A percentile compares a stretch with the other conserved stretches of the same genome.
phyloP scores from a whole-genome alignment of 164 flowering plant species.

The Warburgia ugandensis region DNA sequence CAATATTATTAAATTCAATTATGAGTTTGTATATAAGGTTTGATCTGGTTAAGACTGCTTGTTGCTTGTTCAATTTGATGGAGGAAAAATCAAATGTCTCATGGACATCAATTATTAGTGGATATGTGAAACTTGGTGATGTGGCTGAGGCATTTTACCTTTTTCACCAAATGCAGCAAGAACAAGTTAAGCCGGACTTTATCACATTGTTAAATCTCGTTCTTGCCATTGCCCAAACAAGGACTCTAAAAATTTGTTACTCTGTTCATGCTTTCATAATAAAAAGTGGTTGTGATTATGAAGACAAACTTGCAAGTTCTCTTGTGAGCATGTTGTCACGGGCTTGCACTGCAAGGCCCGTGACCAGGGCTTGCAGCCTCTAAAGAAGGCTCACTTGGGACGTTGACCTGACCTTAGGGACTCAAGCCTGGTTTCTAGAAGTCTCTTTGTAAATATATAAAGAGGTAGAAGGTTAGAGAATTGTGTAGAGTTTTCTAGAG shows the following conservation, averaged over 20 bases:
- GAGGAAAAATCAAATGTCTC: constrained; percentile 23
- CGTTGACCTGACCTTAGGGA: too few relatives aligned
- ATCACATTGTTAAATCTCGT: constrained; percentile 19
- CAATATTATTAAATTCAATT: constrained; percentile 29
- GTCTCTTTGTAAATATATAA: too few relatives aligned
- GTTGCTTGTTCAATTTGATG: constrained; percentile 21
- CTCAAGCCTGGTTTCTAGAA: too few relatives aligned
- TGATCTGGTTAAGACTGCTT: constrained; percentile 17
- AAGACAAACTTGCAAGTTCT: constrained; percentile 19
- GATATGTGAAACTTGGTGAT: constrained; percentile 16
- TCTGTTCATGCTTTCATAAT: constrained; percentile 26
- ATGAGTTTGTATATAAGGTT: constrained; percentile 24
- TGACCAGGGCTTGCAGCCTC: too few relatives aligned
- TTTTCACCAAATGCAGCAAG: constrained; percentile 20
- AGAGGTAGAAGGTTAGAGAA: too few relatives aligned
- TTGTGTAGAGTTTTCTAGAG: too few relatives aligned
- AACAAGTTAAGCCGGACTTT: constrained; percentile 10
- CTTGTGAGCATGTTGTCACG: too few relatives aligned
- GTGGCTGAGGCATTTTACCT: constrained; percentile 17
- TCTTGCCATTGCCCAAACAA: constrained; percentile 14
- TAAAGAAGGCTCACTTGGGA: too few relatives aligned
- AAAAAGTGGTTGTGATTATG: constrained; percentile 21
- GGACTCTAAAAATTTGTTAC: constrained; percentile 14
- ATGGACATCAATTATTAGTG: constrained; percentile 34
- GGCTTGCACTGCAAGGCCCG: too few relatives aligned